phyloP scores from a whole-genome alignment of 371 early-diverging fungal genomes.

The Dentiscutata heterogama region DNA sequence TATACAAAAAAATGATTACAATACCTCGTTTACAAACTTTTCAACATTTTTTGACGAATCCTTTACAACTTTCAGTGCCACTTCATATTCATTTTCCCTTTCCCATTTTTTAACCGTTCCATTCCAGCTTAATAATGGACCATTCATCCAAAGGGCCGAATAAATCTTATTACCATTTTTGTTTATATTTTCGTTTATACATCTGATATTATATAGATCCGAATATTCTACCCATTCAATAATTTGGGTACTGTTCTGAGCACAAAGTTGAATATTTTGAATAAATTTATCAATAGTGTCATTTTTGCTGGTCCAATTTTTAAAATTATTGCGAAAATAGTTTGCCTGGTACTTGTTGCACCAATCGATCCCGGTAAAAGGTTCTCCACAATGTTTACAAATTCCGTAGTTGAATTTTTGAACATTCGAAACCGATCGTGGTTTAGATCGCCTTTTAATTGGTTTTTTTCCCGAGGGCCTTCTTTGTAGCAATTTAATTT shows the following conservation, averaged over 20 bases:
- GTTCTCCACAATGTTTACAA: too few species aligned
- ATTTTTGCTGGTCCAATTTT: constrained; percentile 21
- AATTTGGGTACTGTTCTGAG: background rate
- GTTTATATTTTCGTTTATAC: too few species aligned
- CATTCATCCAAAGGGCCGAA: constrained; percentile 1
- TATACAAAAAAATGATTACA: too few species aligned
- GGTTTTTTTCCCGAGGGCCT: too few species aligned
- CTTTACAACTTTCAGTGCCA: background rate
- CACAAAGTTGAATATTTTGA: constrained; percentile 21
- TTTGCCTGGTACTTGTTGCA: constrained; percentile 21
- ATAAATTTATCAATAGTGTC: constrained; percentile 17
- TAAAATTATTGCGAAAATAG: constrained; percentile 6
- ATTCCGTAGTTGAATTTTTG: too few species aligned
- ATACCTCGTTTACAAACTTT: background rate
- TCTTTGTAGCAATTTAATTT: too few species aligned
- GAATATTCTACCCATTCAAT: constrained; percentile 22
- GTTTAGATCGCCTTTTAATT: too few species aligned
- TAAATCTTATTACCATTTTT: background rate
- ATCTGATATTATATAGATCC: background rate
- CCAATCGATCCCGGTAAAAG: background rate
- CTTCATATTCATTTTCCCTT: background rate
- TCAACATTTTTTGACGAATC: background rate
- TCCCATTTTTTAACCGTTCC: constrained; percentile 2
- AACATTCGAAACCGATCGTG: too few species aligned
- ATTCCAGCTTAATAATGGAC: constrained; percentile 24